Evolutionary conservation across 208 protist genomes (phyloP).

Genomic region (Kentomonas sorsogonicus): DNA sequence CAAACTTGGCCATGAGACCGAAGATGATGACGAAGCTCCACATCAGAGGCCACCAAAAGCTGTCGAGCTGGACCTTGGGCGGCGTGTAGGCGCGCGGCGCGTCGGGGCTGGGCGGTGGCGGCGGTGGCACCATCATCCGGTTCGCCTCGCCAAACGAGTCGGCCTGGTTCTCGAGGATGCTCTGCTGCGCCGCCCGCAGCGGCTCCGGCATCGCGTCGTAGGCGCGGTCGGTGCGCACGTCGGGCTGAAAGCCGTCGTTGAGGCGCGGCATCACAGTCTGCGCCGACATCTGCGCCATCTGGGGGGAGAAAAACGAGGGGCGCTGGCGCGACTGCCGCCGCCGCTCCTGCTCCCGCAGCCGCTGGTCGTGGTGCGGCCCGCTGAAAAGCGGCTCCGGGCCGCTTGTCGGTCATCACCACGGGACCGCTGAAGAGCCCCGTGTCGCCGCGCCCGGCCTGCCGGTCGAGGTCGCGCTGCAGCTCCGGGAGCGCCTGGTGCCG

Average conservation of each 20-base stretch:
- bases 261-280: slow-evolving; percentile 15
- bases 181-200: slow-evolving; percentile 35
- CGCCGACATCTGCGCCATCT: too few species aligned
- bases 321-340: too few species aligned
- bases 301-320: too few species aligned
- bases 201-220: slow-evolving; percentile 41
- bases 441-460: slow-evolving; percentile 22
- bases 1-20: slow-evolving; percentile 33
- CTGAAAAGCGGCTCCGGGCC: slow-evolving; percentile 34
- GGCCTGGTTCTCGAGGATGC: slow-evolving; percentile 43
- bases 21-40: slow-evolving; percentile 27
- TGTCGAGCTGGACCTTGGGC: slow-evolving; percentile 29
- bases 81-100: slow-evolving; percentile 22
- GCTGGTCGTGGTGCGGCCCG: too few species aligned
- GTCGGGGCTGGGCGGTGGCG: slow-evolving; percentile 28
- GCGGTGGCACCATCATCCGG: slow-evolving; percentile 50
- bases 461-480: slow-evolving; percentile 50
- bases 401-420: slow-evolving; percentile 34
- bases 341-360: too few species aligned
- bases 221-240: slow-evolving; percentile 35
- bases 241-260: slow-evolving; percentile 25
- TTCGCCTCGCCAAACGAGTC: slow-evolving; percentile 49
- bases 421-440: slow-evolving; percentile 47
- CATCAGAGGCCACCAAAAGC: slow-evolving; percentile 43
- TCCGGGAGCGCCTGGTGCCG: slow-evolving; percentile 37